These are phyloP conservation scores for Wickerhamomyces silvicola DNA, from an alignment of 805 yeast genomes.

Conservation along the genomic window DNA sequence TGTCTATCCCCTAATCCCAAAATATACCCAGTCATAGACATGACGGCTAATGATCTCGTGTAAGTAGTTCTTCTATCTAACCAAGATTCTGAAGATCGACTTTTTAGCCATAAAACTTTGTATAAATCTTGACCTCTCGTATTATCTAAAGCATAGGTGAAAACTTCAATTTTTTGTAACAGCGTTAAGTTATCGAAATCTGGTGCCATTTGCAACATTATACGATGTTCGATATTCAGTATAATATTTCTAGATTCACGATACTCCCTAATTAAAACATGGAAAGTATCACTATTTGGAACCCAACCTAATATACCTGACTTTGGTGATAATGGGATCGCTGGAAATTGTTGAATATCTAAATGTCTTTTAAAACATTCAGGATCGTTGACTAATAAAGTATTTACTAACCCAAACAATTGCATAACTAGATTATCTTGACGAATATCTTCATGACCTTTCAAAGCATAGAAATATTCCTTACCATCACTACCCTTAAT, in stretches of 20 bases:
- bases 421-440: slow-evolving; percentile 98
- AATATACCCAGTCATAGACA: slow-evolving; percentile 98
- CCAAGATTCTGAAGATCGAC: slow-evolving; percentile 97
- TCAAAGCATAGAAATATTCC: slow-evolving; percentile 72
- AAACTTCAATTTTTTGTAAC: slow-evolving; percentile 91
- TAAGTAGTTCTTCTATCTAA: slow-evolving; percentile 93
- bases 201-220: slow-evolving; percentile 97
- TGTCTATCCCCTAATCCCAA: slow-evolving; percentile 97
- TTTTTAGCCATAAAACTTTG: slow-evolving; percentile 92
- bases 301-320: slow-evolving; percentile 98
- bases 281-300: slow-evolving; percentile 95
- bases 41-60: slow-evolving; percentile 91
- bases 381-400: slow-evolving; percentile 79
- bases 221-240: slow-evolving; percentile 87
- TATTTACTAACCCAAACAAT: slow-evolving; percentile 89
- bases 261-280: slow-evolving; percentile 84
- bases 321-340: slow-evolving; percentile 92
- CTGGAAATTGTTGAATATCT: slow-evolving; percentile 87
- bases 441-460: slow-evolving; percentile 97
- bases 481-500: slow-evolving; percentile 89
- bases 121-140: slow-evolving; percentile 95
- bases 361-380: slow-evolving; percentile 95
- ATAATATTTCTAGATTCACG: slow-evolving; percentile 87
- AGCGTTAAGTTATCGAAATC: slow-evolving; percentile 83
- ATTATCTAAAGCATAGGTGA: slow-evolving; percentile 90